Evolutionary conservation across 306 rosid genomes (phyloP), one percentile per base, ranked within the genome.

Genomic region (Citrullus mucosospermus): DNA sequence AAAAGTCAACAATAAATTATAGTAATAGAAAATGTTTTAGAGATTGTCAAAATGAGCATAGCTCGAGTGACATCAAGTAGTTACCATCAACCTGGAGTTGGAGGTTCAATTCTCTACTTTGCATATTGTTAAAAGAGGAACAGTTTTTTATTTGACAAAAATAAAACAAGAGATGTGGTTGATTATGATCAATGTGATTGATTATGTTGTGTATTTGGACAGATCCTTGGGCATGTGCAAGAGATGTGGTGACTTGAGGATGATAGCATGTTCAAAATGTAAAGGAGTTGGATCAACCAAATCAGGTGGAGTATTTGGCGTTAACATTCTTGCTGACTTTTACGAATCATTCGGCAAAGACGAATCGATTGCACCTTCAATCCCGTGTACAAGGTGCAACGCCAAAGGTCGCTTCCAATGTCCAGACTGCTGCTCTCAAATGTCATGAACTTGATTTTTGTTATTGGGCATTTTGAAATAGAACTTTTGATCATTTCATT

Each of bases 191-290:
- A 53, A 53, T 16, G 57, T 53, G 8, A 53, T 48, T 48, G 36
- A 39, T 13, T 44, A 8, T 15, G 3, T 46, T 48, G 7, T 70
- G 7, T 71, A 6, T 16, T 28, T 28, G 39, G 14, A 25, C 88
- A 93, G 97, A 75, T 80, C 97, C 22, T 81, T 93, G 56, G 98
- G 90, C 13, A 79, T 93, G 93, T 93, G 97, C 90, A 93, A 86
- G 86, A 79, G 87, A 80, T 93, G 98, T 56, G 98, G 97, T 61
- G 88, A 93, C 78, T 55, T 93, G 79, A 85, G 84, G 88, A 85
- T 87, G 86, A 83, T 84, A 86, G 97, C 97, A 41, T 93, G 98
- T 84, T 62, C 88, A 41, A 85, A 65, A 78, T 91, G 98, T 72
- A 86, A 25, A 88, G 97, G 96, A 83, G 86, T 85, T 41, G 97